phyloP scores from a whole-genome alignment of 1,284 basidiomycete genomes.

The Taiwanofungus camphoratus region DNA sequence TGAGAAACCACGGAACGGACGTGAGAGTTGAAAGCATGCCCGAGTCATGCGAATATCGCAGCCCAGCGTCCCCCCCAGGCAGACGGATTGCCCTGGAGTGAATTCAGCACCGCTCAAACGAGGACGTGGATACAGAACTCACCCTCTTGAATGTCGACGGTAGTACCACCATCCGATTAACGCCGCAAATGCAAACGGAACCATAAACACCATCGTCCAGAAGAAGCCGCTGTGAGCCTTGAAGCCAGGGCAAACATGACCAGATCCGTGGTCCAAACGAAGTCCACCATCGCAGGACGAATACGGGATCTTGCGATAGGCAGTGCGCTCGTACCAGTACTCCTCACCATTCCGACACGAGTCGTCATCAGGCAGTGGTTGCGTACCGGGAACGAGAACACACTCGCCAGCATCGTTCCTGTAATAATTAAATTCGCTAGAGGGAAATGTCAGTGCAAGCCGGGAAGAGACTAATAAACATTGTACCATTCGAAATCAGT shows the following conservation, averaged over 20 bases:
- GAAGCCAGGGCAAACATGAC: constrained; percentile 78
- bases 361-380: constrained; percentile 52
- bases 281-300: constrained; percentile 78
- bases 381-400: constrained; percentile 65
- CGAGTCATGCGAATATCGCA: constrained; percentile 40
- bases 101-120: not conserved
- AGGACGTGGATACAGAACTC: constrained; percentile 24
- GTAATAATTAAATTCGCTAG: constrained; percentile 85
- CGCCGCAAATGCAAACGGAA: constrained; percentile 72
- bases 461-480: not conserved
- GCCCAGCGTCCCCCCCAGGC: constrained; percentile 47
- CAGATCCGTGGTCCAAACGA: constrained; percentile 64
- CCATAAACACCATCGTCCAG: constrained; percentile 73
- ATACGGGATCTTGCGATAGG: constrained; percentile 85
- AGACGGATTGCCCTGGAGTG: constrained; percentile 67
- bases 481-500: constrained; percentile 89
- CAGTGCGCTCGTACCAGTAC: constrained; percentile 88
- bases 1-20: constrained; percentile 81
- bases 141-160: constrained; percentile 68
- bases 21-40: constrained; percentile 66
- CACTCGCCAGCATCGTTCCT: constrained; percentile 68
- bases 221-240: constrained; percentile 67
- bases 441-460: not conserved
- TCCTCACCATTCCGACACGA: constrained; percentile 60
- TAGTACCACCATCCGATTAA: constrained; percentile 79